Evolutionary conservation across 345 rosid species (phyloP).

Genomic region (Arabis hirsuta): DNA sequence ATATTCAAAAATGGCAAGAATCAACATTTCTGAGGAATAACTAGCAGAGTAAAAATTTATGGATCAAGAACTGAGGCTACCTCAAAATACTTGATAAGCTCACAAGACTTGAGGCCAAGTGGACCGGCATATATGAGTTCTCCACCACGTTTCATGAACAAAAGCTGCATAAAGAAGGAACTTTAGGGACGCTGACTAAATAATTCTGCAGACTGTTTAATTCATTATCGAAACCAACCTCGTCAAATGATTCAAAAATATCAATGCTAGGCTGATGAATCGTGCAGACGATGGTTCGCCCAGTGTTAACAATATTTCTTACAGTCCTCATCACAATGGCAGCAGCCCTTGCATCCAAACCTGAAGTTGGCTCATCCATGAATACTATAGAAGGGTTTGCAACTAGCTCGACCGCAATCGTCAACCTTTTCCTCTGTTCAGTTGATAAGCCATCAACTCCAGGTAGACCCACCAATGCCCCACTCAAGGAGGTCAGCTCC

Average conservation of each 20-base stretch:
- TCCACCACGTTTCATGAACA: conserved; percentile 99
- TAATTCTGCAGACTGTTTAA: background rate
- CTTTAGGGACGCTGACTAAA: background rate
- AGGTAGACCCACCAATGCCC: conserved; percentile 92
- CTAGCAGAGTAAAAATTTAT: conserved; percentile 4
- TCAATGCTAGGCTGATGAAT: conserved; percentile 99
- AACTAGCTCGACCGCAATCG: conserved; percentile 94
- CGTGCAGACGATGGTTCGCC: conserved; percentile 96
- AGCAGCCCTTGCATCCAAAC: conserved; percentile 96
- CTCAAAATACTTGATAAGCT: conserved; percentile 86
- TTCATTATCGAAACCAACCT: conserved; percentile 53
- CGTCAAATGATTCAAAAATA: conserved; percentile 97
- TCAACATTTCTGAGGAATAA: background rate
- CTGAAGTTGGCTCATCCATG: conserved; percentile 99
- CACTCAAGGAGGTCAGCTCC: conserved; percentile 79
- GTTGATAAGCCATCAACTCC: conserved; percentile 96
- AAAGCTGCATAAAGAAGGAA: conserved; percentile 59
- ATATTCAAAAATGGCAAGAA: too few species aligned
- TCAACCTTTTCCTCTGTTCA: conserved; percentile 90
- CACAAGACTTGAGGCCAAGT: conserved; percentile 81
- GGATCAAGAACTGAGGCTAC: conserved; percentile 38
- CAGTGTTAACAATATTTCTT: conserved; percentile 93
- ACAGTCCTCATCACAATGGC: conserved; percentile 99
- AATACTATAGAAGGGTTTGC: conserved; percentile 97
- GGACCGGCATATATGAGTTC: conserved; percentile 97